Evolutionary conservation across 192 early-diverging fungal genomes (phyloP).

Genomic region (Dissophora ornata): DNA sequence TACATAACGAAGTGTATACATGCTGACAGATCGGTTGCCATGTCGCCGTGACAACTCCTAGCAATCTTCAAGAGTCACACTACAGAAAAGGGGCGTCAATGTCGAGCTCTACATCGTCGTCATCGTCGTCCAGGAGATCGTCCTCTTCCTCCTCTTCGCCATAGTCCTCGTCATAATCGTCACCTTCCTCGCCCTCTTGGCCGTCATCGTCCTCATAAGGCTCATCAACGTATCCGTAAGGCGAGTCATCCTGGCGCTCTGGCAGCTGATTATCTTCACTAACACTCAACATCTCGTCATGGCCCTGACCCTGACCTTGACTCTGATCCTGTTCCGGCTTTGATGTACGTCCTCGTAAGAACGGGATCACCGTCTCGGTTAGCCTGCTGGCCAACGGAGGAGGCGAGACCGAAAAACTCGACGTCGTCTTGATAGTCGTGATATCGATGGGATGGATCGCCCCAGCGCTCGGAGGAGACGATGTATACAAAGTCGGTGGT

Average conservation of each 20-base stretch:
- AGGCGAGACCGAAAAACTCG: slow-evolving; percentile 40
- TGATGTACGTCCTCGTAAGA: slow-evolving; percentile 17
- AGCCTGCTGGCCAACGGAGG: slow-evolving; percentile 37
- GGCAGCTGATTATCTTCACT: too few species aligned
- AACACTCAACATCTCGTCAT: not conserved
- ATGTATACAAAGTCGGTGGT: not conserved
- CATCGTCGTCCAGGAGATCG: not conserved
- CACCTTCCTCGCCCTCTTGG: slow-evolving; percentile 17
- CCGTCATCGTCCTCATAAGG: not conserved
- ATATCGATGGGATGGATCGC: slow-evolving; percentile 24
- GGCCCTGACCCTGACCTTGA: not conserved
- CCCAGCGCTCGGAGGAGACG: not conserved
- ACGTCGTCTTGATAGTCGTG: slow-evolving; percentile 3
- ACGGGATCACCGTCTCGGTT: slow-evolving; percentile 35
- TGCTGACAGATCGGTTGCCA: too few species aligned
- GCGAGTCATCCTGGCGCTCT: not conserved
- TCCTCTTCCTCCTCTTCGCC: slow-evolving; percentile 16
- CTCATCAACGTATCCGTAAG: not conserved
- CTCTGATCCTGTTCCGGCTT: not conserved
- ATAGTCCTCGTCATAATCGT: slow-evolving; percentile 7
- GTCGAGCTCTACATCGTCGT: slow-evolving; percentile 37
- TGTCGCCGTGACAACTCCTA: too few species aligned
- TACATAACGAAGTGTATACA: too few species aligned
- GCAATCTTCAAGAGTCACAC: too few species aligned
- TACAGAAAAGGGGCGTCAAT: slow-evolving; percentile 42